Evolutionary conservation across 371 early-diverging fungal genomes (phyloP).

Genomic region (Actinomucor elegans): DNA sequence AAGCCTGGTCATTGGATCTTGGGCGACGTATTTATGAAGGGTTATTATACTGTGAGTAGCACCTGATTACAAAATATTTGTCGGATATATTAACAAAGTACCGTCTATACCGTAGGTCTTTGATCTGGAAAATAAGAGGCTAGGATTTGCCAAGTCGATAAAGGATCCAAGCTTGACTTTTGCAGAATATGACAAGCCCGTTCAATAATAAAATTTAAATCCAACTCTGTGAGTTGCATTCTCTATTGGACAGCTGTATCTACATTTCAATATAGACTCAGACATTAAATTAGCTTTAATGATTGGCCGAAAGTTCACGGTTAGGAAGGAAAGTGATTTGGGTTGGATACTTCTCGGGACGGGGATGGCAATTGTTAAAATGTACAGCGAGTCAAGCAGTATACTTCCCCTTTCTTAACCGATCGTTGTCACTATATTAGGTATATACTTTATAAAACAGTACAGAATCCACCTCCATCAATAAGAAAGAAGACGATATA

Average conservation of each 20-base stretch:
- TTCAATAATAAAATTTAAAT: no score
- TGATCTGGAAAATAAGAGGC: conserved; percentile 11
- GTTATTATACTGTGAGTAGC: conserved; percentile 66
- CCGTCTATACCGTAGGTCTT: conserved; percentile 7
- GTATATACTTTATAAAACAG: conserved; percentile 2
- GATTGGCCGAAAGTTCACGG: no score
- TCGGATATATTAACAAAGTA: not conserved
- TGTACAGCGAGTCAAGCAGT: conserved; percentile 1
- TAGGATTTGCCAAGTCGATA: conserved; percentile 22
- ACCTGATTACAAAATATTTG: not conserved
- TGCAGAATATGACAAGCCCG: conserved; percentile 1
- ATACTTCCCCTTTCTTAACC: conserved; percentile 20
- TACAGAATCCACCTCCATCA: not conserved
- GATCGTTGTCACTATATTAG: conserved; percentile 25
- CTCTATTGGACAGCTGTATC: no score
- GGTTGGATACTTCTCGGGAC: no score
- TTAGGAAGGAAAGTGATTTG: no score
- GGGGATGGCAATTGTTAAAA: not conserved
- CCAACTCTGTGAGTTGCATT: no score
- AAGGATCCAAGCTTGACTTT: conserved; percentile 3
- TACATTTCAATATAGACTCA: no score
- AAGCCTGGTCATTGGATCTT: conserved; percentile 64
- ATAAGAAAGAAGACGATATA: not conserved
- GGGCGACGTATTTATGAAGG: conserved; percentile 76
- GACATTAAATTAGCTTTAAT: no score